Evolutionary conservation across 345 rosid genomes (phyloP).

Genomic region (Arabis hirsuta): DNA sequence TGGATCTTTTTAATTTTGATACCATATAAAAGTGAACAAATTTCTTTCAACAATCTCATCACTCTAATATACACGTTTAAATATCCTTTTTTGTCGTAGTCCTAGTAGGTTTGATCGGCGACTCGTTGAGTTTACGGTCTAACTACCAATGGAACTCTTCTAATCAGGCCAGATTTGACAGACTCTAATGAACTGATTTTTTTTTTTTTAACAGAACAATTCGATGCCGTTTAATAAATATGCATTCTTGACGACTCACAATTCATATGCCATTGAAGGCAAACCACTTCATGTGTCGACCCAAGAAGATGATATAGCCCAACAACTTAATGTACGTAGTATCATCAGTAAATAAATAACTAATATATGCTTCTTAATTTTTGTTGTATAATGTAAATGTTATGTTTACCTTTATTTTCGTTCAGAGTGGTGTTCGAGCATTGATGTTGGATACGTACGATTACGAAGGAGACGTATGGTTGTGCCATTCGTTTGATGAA

Average conservation of each 20-base stretch:
- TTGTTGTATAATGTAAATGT: neutral
- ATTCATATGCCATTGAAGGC: slow-evolving; percentile 58
- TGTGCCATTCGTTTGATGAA: slow-evolving; percentile 60
- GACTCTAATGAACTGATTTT: neutral
- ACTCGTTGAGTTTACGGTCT: neutral
- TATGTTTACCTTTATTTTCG: neutral
- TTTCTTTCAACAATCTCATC: neutral
- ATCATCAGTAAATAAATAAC: neutral
- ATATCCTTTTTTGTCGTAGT: slow-evolving; percentile 1
- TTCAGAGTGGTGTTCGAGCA: slow-evolving; percentile 68
- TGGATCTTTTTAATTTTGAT: neutral
- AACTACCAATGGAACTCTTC: neutral
- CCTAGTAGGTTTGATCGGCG: slow-evolving; percentile 2
- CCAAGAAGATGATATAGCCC: slow-evolving; percentile 68
- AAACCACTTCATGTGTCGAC: slow-evolving; percentile 52
- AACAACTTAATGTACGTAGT: slow-evolving; percentile 65
- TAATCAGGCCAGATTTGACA: slow-evolving; percentile 2
- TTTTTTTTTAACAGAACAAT: slow-evolving; percentile 43
- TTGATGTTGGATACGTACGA: slow-evolving; percentile 70
- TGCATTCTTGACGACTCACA: slow-evolving; percentile 64
- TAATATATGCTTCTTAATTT: neutral
- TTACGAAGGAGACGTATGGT: slow-evolving; percentile 61
- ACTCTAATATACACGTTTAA: slow-evolving; percentile 1
- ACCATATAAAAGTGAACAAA: neutral
- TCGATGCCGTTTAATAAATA: slow-evolving; percentile 63